Percentiles rank a stretch among this genome's conserved stretches.
These are phyloP conservation scores for Elsinoe batatas DNA, from an alignment of 2,329 filamentous ascomycete genomes.

Conservation along the genomic window DNA sequence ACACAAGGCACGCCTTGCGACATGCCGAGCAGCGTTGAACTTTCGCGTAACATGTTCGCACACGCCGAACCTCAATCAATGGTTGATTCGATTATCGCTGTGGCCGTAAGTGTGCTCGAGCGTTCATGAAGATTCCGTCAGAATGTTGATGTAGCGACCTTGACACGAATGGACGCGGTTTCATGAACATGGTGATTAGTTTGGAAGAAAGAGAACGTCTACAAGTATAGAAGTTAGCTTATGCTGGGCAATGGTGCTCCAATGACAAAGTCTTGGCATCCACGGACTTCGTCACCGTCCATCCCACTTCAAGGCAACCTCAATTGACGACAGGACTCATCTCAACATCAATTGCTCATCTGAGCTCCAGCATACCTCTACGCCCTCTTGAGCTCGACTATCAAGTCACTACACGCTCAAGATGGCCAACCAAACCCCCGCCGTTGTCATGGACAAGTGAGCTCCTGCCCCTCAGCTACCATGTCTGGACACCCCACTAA, in stretches of 20 bases:
- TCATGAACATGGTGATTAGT: no score
- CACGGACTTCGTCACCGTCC: slow-evolving; percentile 2
- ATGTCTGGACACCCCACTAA: slow-evolving; percentile 20
- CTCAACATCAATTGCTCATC: background rate
- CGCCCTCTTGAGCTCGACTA: background rate
- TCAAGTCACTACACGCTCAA: slow-evolving; percentile 30
- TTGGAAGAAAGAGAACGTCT: no score
- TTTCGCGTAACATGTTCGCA: background rate
- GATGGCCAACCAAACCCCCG: slow-evolving; percentile 97
- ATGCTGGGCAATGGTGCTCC: background rate
- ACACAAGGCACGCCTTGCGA: background rate
- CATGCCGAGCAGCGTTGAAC: background rate
- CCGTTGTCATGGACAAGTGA: slow-evolving; percentile 99
- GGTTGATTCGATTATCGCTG: no score
- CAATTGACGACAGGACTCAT: background rate
- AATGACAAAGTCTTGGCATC: slow-evolving; percentile 1
- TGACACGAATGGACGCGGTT: no score
- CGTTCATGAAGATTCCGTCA: no score
- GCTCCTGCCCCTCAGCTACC: slow-evolving; percentile 32
- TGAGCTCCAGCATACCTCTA: background rate
- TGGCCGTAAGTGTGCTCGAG: no score
- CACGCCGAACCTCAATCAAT: background rate
- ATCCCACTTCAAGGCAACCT: slow-evolving; percentile 9
- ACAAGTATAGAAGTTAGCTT: no score
- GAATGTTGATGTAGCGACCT: no score